Evolutionary conservation across 108 stramenopile species (phyloP).

Genomic region (Poteriospumella lacustris): DNA sequence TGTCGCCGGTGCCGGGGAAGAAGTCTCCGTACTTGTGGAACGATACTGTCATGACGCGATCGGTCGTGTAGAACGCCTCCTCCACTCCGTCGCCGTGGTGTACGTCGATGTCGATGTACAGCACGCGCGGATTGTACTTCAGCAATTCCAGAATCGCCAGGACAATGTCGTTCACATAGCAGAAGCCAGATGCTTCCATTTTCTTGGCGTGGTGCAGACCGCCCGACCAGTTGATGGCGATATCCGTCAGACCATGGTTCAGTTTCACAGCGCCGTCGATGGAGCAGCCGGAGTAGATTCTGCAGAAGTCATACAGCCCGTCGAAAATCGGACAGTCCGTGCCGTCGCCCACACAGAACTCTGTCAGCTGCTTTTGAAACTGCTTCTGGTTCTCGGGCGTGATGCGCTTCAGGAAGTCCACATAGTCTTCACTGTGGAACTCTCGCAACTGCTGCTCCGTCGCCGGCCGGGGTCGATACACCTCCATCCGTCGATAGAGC

Average conservation of each 20-base stretch:
- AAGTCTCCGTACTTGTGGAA: constrained; percentile 87
- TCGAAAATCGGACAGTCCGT: constrained; percentile 99
- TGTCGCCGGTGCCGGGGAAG: constrained; percentile 63
- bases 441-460: constrained; percentile 71
- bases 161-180: constrained; percentile 93
- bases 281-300: constrained; percentile 85
- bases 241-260: constrained; percentile 81
- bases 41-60: constrained; percentile 97
- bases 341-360: constrained; percentile 88
- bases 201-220: constrained; percentile 99
- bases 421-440: constrained; percentile 94
- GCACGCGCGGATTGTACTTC: constrained; percentile 93
- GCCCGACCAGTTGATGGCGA: constrained; percentile 97
- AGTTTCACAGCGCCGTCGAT: constrained; percentile 92
- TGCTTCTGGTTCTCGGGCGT: constrained; percentile 81
- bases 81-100: constrained; percentile 99
- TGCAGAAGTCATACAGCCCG: constrained; percentile 92
- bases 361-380: constrained; percentile 64
- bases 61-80: constrained; percentile 99
- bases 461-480: constrained; percentile 87
- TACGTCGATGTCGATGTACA: constrained; percentile 99
- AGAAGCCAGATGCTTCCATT: constrained; percentile 75
- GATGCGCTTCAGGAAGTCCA: constrained; percentile 78
- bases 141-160: constrained; percentile 97
- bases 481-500: constrained; percentile 94